Evolutionary conservation across 768 basidiomycete species (phyloP).

Genomic region (Mycena belliarum): DNA sequence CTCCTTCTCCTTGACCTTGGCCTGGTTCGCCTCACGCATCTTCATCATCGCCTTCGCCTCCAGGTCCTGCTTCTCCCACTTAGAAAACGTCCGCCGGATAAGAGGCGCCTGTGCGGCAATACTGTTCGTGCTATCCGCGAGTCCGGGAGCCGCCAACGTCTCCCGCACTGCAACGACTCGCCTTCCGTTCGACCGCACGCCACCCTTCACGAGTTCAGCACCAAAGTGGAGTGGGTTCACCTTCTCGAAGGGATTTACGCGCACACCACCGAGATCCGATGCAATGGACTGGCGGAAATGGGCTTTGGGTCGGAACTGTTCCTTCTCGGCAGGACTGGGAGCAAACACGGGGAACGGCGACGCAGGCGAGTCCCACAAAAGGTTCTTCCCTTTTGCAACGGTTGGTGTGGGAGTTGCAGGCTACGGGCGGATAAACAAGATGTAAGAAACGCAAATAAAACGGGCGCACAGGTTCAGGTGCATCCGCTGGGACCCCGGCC

Average conservation of each 20-base stretch:
- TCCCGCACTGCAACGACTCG: conserved; percentile 18
- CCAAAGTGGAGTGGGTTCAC: conserved; percentile 18
- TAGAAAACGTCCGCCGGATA: conserved; percentile 51
- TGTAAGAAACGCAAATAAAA: conserved; percentile 3
- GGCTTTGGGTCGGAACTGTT: conserved; percentile 10
- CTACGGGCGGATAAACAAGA: not conserved
- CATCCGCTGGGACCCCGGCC: conserved; percentile 40
- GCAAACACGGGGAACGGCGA: conserved; percentile 31
- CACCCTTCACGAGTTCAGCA: conserved; percentile 27
- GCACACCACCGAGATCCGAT: conserved; percentile 39
- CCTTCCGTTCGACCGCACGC: conserved; percentile 5
- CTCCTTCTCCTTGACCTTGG: conserved; percentile 43
- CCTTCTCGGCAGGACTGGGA: conserved; percentile 30
- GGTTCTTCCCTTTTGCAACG: conserved; percentile 53
- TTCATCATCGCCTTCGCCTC: conserved; percentile 79
- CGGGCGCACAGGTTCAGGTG: conserved; percentile 4
- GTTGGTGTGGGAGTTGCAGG: conserved; percentile 17
- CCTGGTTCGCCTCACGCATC: conserved; percentile 53
- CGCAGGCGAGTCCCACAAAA: conserved; percentile 67
- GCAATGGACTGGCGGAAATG: conserved; percentile 51
- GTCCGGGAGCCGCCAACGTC: conserved; percentile 19
- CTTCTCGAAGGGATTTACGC: conserved; percentile 50
- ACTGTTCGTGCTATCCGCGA: conserved; percentile 59
- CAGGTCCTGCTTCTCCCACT: conserved; percentile 86
- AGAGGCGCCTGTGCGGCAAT: conserved; percentile 15